Evolutionary conservation across 176 grass and related monocot species (phyloP).

Genomic region (Eragrostis nindensis): DNA sequence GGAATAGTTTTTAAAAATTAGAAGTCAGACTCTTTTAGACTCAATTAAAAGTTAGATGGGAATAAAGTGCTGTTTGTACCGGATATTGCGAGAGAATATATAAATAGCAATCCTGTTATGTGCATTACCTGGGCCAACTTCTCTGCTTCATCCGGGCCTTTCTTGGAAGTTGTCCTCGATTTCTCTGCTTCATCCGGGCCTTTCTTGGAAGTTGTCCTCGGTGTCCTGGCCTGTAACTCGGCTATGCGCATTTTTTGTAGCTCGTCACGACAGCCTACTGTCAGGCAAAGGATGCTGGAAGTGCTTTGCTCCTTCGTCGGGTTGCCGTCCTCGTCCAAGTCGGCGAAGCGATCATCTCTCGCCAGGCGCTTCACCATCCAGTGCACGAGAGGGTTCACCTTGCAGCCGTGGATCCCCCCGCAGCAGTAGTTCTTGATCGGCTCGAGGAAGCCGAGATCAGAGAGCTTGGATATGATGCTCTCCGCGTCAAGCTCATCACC

Average conservation of each 20-base stretch:
- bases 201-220: too few relatives aligned
- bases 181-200: too few relatives aligned
- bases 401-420: conserved; percentile 47
- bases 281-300: conserved; percentile 46
- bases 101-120: neutral
- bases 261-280: neutral
- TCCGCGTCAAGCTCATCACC: neutral
- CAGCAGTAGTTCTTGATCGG: conserved; percentile 42
- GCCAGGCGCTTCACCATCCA: conserved; percentile 55
- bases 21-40: too few relatives aligned
- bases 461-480: neutral
- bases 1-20: too few relatives aligned
- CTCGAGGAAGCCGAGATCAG: conserved; percentile 40
- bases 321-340: neutral
- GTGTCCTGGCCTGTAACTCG: neutral
- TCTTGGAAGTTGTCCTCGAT: too few relatives aligned
- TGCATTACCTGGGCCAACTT: neutral
- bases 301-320: neutral
- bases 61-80: too few relatives aligned
- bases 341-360: neutral
- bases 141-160: too few relatives aligned
- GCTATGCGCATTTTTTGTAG: neutral
- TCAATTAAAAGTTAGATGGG: too few relatives aligned
- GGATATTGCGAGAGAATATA: too few relatives aligned
- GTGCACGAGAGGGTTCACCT: conserved; percentile 56